Base-by-base conservation (phyloP, 306 rosid species). In the Crotalaria pallida region DNA sequence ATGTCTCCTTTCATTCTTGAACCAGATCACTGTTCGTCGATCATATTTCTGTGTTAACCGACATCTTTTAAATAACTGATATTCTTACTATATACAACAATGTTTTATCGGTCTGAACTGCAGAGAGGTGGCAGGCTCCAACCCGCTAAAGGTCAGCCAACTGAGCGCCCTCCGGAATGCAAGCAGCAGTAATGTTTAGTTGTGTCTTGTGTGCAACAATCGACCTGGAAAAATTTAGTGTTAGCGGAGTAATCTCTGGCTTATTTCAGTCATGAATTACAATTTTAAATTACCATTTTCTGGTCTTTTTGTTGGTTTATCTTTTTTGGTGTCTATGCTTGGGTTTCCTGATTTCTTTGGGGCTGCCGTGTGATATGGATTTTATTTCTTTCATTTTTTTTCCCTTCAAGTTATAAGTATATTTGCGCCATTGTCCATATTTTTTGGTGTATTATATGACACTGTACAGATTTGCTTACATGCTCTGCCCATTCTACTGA, bases 161-260 rank as follows among this genome's bases (percentile, higher is more conserved):
- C 68, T 2, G 88, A 80, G 65, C 76, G 58, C 24, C 88, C 83
- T 74, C 77, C 83, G 27, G 85, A 81, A 33, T 81, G 85, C 81
- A 75, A 81, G 71, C 85, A 81, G 69, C 88, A 84, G 82, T 84
- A 78, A 72, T 58, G 49, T 55, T 64, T 58, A 34, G 58, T 5
- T 27, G 31, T 27, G 0, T 29, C 4, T 40, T 57, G 57, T 15
- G 18, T 41, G 72, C 43, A 43, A 31, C 65, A 27, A 31, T 59
- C 12, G 64, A 45, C 73, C 62, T 44, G 63, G 59, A 81, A 77
- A 76, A 63, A 45, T 36, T 36, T 34, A 67, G 69, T 67, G 62
- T 45, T 58, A 81, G 47, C 16, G 52, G 36, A 65, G 77, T 51
- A 80, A 66, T 36, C 41, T 71, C 51, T 63, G 56, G 63, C 55